Evolutionary conservation across 176 grass and related monocot species (phyloP), one percentile per base, ranked within the genome.

Genomic region (Tillandsia fasciculata): DNA sequence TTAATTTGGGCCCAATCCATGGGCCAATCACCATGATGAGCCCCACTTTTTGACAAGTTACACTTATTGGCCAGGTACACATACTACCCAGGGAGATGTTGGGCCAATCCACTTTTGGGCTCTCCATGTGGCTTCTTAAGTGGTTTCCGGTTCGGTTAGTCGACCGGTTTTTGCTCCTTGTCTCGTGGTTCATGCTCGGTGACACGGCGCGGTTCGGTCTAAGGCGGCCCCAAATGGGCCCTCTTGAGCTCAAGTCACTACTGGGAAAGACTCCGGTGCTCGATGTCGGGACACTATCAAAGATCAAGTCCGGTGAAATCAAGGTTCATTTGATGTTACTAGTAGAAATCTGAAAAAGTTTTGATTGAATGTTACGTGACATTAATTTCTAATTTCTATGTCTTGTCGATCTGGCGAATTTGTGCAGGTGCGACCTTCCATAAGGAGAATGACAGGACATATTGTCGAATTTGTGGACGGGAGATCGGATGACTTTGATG

Each of bases 211-310:
- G 75, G 50, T 79, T 84, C 3, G 90, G 94, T 52, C 87, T 99
- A 65, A 87, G 76, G 57, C 87, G 94, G 47, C 94, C 94, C 64
- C 53, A 69, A 15, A 12, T 84, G n/a, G 94, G 94, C 10, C 94
- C 94, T 27, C 84, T 99, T 23, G 74, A 93, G 80, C 89, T 93
- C 75, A 99, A 99, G 71, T 88, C 90, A 11, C 70, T 88, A 50
- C 90, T 90, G n/a, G 94, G 94, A 12, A 99, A 99, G 82, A 99
- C 94, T 12, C 94, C 94, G 8, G 89, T 99, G 64, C 94, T 99
- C 74, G 94, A 99, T 14, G 87, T 90, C 33, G 94, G 94, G 69
- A 83, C 94, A 61, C 86, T 93, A 58, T 83, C 82, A 49, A 93
- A 84, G 82, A 93, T 99, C 63, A 99, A 85, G 49, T 93, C 94